Conservation (phyloP, 306 rosid genomes). For the Lathyrus tuberosus region DNA sequence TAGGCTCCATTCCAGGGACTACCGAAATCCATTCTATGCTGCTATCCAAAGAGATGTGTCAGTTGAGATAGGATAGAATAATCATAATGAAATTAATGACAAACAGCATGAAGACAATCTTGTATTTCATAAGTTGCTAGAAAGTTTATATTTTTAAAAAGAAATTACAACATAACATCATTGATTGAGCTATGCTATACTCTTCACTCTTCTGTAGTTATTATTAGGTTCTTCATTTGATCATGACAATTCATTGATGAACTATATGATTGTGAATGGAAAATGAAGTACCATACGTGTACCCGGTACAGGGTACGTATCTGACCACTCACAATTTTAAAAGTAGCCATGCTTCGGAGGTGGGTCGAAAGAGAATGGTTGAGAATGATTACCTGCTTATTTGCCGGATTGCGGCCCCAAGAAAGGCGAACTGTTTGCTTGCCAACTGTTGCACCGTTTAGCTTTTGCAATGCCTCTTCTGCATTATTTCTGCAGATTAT, state of each 20-base stretch:
- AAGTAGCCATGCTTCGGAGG: too few relatives aligned
- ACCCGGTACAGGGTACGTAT: too few relatives aligned
- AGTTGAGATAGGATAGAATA: slow-evolving; percentile 26
- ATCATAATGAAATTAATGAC: slow-evolving; percentile 6
- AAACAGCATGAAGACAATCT: slow-evolving; percentile 2
- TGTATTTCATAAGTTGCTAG: not conserved
- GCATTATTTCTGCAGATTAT: slow-evolving; percentile 72
- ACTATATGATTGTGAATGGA: not conserved
- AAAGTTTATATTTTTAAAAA: not conserved
- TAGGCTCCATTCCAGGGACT: slow-evolving; percentile 80
- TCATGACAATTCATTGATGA: not conserved
- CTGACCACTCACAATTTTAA: too few relatives aligned
- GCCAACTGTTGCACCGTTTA: slow-evolving; percentile 80
- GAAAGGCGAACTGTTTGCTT: slow-evolving; percentile 97
- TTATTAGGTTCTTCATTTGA: slow-evolving; percentile 1
- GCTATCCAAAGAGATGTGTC: slow-evolving; percentile 38
- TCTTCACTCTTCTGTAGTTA: not conserved
- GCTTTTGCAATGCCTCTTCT: slow-evolving; percentile 91
- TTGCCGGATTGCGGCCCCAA: slow-evolving; percentile 99
- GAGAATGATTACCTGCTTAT: slow-evolving; percentile 71
- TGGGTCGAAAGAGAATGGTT: not conserved
- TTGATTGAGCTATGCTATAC: not conserved
- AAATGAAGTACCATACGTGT: too few relatives aligned
- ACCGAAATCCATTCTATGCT: slow-evolving; percentile 72
- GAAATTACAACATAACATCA: not conserved